These are phyloP conservation scores for Casuarina glauca DNA, from an alignment of 306 rosid species.

Conservation along the genomic window DNA sequence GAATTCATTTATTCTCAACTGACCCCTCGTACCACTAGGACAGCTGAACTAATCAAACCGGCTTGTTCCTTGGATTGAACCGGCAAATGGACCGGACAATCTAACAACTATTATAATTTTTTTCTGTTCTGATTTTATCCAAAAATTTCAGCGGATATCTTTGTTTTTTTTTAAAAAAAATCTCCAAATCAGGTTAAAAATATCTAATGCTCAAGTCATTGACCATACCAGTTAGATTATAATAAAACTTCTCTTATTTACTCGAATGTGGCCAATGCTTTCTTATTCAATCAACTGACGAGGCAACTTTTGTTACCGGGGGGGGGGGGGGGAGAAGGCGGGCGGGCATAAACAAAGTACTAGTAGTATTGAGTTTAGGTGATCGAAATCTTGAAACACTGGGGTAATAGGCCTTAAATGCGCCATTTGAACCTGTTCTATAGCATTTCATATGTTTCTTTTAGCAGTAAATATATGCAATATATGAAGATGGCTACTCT, in stretches of 20 bases:
- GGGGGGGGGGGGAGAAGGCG: no score
- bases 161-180: no score
- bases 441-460: background rate
- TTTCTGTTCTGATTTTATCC: no score
- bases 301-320: background rate
- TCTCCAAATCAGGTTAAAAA: no score
- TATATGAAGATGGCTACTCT: conserved; percentile 11
- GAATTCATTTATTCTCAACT: background rate
- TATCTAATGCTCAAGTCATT: background rate
- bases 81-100: background rate
- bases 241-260: no score
- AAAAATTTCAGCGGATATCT: no score
- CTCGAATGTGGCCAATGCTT: no score
- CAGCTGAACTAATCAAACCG: background rate
- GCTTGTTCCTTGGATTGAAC: background rate
- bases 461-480: background rate
- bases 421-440: background rate
- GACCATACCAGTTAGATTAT: no score
- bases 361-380: background rate
- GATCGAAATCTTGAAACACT: background rate
- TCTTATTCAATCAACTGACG: background rate
- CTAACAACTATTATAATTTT: no score
- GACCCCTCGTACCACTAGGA: no score
- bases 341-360: background rate
- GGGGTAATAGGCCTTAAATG: no score